Evolutionary conservation across 1,139 yeast genomes (phyloP).

Genomic region (Hemisphaericaspora xylanilytica): DNA sequence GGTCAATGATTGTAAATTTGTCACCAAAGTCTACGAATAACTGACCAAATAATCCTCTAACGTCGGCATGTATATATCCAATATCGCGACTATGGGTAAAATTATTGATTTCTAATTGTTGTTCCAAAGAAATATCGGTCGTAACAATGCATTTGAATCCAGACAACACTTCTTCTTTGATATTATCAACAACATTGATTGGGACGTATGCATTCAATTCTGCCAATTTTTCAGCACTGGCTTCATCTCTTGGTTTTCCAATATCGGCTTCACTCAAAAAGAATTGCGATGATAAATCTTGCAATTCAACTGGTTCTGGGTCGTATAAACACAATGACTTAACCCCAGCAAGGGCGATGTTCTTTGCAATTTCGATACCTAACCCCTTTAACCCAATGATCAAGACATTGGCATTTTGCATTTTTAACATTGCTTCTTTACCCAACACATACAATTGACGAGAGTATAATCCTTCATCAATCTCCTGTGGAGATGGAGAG

Average conservation of each 20-base stretch:
- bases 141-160: constrained; percentile 80
- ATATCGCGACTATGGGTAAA: constrained; percentile 72
- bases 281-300: constrained; percentile 86
- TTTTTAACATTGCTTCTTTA: constrained; percentile 94
- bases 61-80: constrained; percentile 77
- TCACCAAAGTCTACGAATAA: constrained; percentile 90
- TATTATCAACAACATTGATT: constrained; percentile 59
- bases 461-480: constrained; percentile 92
- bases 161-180: constrained; percentile 48
- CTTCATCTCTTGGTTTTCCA: constrained; percentile 75
- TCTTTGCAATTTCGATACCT: constrained; percentile 95
- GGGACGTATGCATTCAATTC: constrained; percentile 93
- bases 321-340: constrained; percentile 88
- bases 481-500: constrained; percentile 47
- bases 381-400: constrained; percentile 86
- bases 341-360: constrained; percentile 95
- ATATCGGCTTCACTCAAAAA: constrained; percentile 69
- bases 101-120: constrained; percentile 72
- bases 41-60: constrained; percentile 85
- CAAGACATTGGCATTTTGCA: constrained; percentile 89
- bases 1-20: constrained; percentile 74
- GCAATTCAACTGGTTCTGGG: constrained; percentile 63
- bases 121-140: constrained; percentile 71
- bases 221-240: constrained; percentile 61
- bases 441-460: constrained; percentile 94